Percentiles rank a stretch among this genome's conserved stretches.
Conservation (phyloP, 495 filamentous ascomycete genomes). For the Rhizodiscina lignyota region DNA sequence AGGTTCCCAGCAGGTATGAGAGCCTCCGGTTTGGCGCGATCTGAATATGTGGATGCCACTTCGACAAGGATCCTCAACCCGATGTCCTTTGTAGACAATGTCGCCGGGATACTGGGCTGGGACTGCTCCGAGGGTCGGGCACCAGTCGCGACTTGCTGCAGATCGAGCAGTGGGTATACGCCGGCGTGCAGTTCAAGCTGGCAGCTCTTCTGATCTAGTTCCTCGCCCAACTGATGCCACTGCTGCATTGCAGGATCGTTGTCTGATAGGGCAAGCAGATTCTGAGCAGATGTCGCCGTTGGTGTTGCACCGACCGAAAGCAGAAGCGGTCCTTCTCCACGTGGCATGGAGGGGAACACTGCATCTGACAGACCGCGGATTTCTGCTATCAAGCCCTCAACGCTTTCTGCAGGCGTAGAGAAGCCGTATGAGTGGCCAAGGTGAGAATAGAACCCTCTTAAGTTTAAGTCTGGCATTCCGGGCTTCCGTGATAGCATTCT, state of each 20-base stretch:
- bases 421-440: constrained; percentile 55
- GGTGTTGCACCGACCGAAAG: constrained; percentile 73
- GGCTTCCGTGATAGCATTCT: constrained; percentile 27
- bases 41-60: constrained; percentile 52
- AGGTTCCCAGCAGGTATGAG: constrained; percentile 55
- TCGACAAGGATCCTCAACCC: constrained; percentile 58
- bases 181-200: constrained; percentile 56
- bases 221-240: no score
- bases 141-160: constrained; percentile 69
- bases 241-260: constrained; percentile 25
- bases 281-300: no score
- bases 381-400: constrained; percentile 42
- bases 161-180: constrained; percentile 57
- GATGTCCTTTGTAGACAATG: constrained; percentile 34
- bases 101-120: no score
- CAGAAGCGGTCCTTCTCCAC: constrained; percentile 28
- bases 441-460: constrained; percentile 66
- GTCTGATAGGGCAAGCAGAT: constrained; percentile 9
- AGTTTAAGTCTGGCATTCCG: constrained; percentile 16
- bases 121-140: constrained; percentile 29
- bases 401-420: constrained; percentile 32
- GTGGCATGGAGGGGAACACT: constrained; percentile 19
- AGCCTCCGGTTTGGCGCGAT: constrained; percentile 41
- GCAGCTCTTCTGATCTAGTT: constrained; percentile 12
- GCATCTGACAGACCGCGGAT: constrained; percentile 39